Evolutionary conservation across 176 grass and related monocot species (phyloP), one percentile per base, ranked within the genome.

Genomic region (Puya raimondii): DNA sequence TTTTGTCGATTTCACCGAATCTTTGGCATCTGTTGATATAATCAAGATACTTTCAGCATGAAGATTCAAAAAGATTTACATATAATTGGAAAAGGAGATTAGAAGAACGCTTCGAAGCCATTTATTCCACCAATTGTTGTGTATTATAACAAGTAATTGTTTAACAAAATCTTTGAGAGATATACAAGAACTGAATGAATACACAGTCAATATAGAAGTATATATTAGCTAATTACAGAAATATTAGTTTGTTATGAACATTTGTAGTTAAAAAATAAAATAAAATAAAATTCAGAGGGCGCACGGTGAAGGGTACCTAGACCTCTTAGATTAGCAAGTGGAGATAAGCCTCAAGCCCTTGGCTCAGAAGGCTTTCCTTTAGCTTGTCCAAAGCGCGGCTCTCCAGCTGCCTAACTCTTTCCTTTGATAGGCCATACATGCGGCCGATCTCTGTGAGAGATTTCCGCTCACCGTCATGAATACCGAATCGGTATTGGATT

Each of bases 381-480:
- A 92, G 72, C 84, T 97, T 97, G 25, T 81, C 51, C 70, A 97
- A 1, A 3, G 93, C 89, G 8, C 83, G 72, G 50, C 86, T 85
- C 74, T 90, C 89, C 47, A 97, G 80, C 76, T 97, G 93, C 53
- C 93, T 65, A 57, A 97, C 81, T 59, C 93, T 87, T 78, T 97
- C 93, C 69, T 89, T 97, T 2, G 93, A 87, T 11, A 92, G 72
- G 16, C 82, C 89, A 21, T 79, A 92, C 71, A 92, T 87, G 64
- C 72, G 50, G 9, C 93, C 93, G 63, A 97, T 97, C 42, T 89
- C 84, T 48, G 85, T 76, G 4, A 97, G 76, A 12, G 89, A 85
- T 63, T 97, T 92, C 12, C 70, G 84, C 82, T 85, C 68, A 7
- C 81, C 73, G 17, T 80, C 80, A 11, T 79, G 57, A 63, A 97